phyloP scores from a whole-genome alignment of 257 asterid genomes.

The Petunia secreta region DNA sequence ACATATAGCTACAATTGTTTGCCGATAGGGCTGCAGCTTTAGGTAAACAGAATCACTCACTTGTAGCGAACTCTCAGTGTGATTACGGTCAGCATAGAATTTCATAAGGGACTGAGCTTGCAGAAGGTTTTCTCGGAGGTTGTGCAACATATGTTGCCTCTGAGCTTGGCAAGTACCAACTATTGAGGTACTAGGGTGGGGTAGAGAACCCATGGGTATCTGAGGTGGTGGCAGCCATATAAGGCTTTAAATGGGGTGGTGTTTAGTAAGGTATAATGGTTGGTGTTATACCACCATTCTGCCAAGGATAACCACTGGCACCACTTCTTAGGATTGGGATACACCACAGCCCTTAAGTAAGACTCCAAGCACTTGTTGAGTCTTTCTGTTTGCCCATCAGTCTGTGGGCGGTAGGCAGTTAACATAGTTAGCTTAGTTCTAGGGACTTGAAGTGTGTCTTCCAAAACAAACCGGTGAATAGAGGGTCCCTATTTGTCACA shows the following conservation, averaged over 20 bases:
- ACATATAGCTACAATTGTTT: neutral
- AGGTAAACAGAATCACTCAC: conserved; percentile 2
- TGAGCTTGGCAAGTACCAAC: neutral
- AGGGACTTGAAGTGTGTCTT: no score
- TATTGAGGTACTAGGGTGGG: neutral
- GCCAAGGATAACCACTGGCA: no score
- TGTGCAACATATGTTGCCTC: neutral
- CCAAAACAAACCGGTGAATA: neutral
- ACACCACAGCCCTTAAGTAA: neutral
- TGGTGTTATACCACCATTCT: neutral
- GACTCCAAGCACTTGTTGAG: neutral
- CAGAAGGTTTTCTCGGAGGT: neutral
- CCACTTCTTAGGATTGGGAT: neutral
- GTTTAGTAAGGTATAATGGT: neutral
- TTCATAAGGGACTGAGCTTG: neutral
- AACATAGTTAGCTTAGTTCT: no score
- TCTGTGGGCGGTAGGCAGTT: neutral
- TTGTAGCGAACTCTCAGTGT: neutral
- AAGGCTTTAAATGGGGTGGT: neutral
- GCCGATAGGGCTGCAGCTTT: neutral
- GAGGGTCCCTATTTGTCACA: neutral
- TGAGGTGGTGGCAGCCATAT: neutral
- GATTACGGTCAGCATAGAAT: neutral
- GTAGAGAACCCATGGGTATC: neutral
- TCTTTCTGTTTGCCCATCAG: neutral